A percentile compares a stretch with the other conserved stretches of the same genome.
phyloP scores from a whole-genome alignment of 1,284 basidiomycete species.

The Heterobasidion irregulare region DNA sequence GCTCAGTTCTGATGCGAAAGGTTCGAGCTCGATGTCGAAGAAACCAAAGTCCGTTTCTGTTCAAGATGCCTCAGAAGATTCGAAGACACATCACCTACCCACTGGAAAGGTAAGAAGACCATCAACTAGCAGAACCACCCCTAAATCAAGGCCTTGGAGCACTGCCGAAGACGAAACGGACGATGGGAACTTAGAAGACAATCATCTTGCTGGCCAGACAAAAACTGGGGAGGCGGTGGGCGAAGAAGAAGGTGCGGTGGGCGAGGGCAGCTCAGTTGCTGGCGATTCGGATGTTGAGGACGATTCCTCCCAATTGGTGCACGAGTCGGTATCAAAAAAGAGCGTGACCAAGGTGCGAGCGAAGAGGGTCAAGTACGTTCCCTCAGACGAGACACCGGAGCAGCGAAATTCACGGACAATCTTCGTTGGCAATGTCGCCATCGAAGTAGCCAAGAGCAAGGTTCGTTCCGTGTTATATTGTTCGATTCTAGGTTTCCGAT shows the following conservation, averaged over 20 bases:
- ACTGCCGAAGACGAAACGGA: background rate
- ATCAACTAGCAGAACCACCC: too few relatives aligned
- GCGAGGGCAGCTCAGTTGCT: background rate
- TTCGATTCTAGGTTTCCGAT: too few relatives aligned
- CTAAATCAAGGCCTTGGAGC: too few relatives aligned
- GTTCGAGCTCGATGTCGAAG: background rate
- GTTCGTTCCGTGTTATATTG: conserved; percentile 27
- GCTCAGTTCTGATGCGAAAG: background rate
- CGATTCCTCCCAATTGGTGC: conserved; percentile 33
- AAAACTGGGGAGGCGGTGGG: background rate
- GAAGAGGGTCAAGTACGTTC: conserved; percentile 33
- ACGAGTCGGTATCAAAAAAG: conserved; percentile 26
- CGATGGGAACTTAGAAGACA: conserved; percentile 6
- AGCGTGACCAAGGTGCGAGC: conserved; percentile 14
- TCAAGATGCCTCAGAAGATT: background rate
- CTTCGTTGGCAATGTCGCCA: conserved; percentile 88
- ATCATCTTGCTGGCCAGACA: conserved; percentile 1
- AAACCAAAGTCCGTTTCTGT: background rate
- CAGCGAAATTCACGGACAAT: conserved; percentile 77
- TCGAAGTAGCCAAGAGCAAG: conserved; percentile 69
- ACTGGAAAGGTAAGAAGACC: background rate
- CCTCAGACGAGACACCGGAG: conserved; percentile 59
- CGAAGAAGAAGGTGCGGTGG: background rate
- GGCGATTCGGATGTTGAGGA: conserved; percentile 24
- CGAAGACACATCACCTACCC: background rate